Conservation (phyloP, 2,329 filamentous ascomycete genomes). For the Colletotrichum eleusines region DNA sequence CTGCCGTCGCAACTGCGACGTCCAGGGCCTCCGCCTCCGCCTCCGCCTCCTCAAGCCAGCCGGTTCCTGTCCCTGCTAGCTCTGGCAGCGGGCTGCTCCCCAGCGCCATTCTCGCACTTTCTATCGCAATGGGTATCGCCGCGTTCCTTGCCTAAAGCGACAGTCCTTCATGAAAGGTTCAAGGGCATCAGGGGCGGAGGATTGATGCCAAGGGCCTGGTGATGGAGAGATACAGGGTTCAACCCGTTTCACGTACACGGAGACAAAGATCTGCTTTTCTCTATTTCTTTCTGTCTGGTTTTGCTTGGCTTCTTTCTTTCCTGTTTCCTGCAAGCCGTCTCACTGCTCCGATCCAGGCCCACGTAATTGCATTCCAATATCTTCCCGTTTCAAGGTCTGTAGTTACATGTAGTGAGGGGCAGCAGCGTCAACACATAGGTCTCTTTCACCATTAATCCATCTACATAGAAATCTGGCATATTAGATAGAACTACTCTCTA, state of each 20-base stretch:
- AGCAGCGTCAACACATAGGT: background rate
- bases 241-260: background rate
- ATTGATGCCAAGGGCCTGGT: background rate
- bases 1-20: constrained; percentile 43
- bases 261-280: background rate
- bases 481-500: too few species aligned
- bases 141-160: background rate
- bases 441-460: background rate
- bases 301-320: too few species aligned
- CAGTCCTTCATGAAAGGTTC: background rate
- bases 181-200: too few species aligned
- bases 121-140: constrained; percentile 7
- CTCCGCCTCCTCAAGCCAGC: background rate
- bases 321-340: background rate
- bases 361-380: background rate
- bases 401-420: background rate
- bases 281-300: background rate
- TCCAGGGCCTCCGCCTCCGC: constrained; percentile 14
- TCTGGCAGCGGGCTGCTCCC: background rate
- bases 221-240: background rate
- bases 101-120: background rate
- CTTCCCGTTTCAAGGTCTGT: background rate
- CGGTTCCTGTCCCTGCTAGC: constrained; percentile 7
- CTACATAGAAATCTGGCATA: background rate
- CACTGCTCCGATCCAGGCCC: too few species aligned